These are phyloP conservation scores for Chernovozyma aurita DNA, from an alignment of 1,139 yeast species.

Conservation along the genomic window DNA sequence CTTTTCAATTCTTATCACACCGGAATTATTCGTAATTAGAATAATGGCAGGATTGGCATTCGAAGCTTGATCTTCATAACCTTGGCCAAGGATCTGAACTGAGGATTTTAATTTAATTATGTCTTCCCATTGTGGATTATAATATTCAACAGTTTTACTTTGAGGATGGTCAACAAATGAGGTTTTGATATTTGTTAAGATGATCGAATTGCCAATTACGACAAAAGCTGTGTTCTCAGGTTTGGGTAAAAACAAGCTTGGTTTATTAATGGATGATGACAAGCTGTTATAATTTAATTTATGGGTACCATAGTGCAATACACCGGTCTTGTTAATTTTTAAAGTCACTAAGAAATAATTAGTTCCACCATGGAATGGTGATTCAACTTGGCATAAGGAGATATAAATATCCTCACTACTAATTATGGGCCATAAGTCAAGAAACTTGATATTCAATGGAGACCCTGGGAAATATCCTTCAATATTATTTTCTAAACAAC, in stretches of 20 bases:
- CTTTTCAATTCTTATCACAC: conserved; percentile 60
- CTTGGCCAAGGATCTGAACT: conserved; percentile 57
- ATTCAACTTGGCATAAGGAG: conserved; percentile 35
- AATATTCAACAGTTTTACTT: conserved; percentile 36
- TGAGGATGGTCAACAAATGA: conserved; percentile 6
- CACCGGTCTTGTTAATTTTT: conserved; percentile 48
- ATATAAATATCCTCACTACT: conserved; percentile 39
- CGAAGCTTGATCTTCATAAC: conserved; percentile 40
- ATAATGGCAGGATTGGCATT: conserved; percentile 38
- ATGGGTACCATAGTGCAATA: conserved; percentile 60
- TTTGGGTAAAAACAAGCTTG: conserved; percentile 54
- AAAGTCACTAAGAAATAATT: conserved; percentile 51
- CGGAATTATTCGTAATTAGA: conserved; percentile 54
- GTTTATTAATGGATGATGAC: conserved; percentile 22
- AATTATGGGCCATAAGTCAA: conserved; percentile 49
- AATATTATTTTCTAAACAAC: conserved; percentile 29
- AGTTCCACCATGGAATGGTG: conserved; percentile 4
- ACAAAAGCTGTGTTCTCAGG: conserved; percentile 65
- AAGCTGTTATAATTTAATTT: conserved; percentile 21
- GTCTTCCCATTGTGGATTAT: conserved; percentile 76
- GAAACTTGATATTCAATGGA: conserved; percentile 30
- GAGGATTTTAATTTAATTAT: conserved; percentile 51
- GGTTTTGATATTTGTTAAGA: conserved; percentile 60
- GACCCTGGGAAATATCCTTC: conserved; percentile 40
- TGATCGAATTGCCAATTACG: conserved; percentile 55